Evolutionary conservation across 805 yeast species (phyloP).

Genomic region (Wickerhamomyces xylosicus): DNA sequence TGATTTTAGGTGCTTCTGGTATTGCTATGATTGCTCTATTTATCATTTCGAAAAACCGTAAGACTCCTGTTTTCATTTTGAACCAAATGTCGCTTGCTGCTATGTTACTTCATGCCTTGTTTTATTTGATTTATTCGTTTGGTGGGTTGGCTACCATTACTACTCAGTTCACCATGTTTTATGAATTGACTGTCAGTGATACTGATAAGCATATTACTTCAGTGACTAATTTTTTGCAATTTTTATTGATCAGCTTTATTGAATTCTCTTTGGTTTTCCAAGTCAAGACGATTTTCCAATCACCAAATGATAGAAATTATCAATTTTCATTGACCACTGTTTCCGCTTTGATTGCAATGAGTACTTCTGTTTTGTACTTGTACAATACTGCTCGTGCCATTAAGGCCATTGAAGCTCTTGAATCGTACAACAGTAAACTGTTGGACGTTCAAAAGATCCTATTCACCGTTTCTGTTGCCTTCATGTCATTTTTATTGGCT

Average conservation of each 20-base stretch:
- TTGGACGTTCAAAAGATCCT: slow-evolving; percentile 46
- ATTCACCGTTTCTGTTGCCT: slow-evolving; percentile 57
- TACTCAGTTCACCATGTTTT: slow-evolving; percentile 36
- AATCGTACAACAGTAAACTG: slow-evolving; percentile 26
- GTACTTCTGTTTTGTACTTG: slow-evolving; percentile 51
- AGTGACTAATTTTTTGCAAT: slow-evolving; percentile 51
- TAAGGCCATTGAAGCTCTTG: slow-evolving; percentile 17
- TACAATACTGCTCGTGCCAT: slow-evolving; percentile 37
- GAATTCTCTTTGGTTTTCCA: slow-evolving; percentile 66
- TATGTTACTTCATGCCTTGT: slow-evolving; percentile 47
- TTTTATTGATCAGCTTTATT: slow-evolving; percentile 48
- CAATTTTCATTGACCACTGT: slow-evolving; percentile 29
- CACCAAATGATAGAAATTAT: slow-evolving; percentile 34
- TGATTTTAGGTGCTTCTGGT: slow-evolving; percentile 45
- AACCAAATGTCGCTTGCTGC: slow-evolving; percentile 53
- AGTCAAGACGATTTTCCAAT: slow-evolving; percentile 55
- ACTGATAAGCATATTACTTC: slow-evolving; percentile 38
- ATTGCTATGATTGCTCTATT: slow-evolving; percentile 36
- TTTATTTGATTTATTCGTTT: slow-evolving; percentile 44
- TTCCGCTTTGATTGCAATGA: slow-evolving; percentile 35
- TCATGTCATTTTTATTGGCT: slow-evolving; percentile 50
- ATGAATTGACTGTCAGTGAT: slow-evolving; percentile 23
- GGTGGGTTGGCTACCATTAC: slow-evolving; percentile 43
- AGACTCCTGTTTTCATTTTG: slow-evolving; percentile 63
- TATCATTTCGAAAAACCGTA: slow-evolving; percentile 40